Conservation (phyloP, 495 filamentous ascomycete genomes). For the Aspergillus ostianus region DNA sequence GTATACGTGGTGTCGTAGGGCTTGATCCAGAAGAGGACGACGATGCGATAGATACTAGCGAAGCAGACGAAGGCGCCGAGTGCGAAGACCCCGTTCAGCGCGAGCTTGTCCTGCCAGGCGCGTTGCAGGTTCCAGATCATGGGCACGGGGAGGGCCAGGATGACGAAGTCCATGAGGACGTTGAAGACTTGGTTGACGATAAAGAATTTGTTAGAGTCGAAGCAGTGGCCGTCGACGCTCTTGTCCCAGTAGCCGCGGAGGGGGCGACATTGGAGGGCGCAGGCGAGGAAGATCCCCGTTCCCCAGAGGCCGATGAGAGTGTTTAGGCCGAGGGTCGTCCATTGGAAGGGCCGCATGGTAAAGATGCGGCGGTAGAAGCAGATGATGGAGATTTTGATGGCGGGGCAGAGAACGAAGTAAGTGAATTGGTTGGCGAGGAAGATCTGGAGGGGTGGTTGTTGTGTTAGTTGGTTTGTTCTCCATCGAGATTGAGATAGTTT, state of each 20-base stretch:
- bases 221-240: constrained; percentile 33
- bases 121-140: constrained; percentile 48
- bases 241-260: constrained; percentile 42
- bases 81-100: constrained; percentile 47
- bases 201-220: constrained; percentile 37
- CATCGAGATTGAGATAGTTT: not conserved
- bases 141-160: constrained; percentile 39
- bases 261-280: constrained; percentile 43
- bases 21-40: constrained; percentile 56
- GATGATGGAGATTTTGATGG: constrained; percentile 46
- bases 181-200: constrained; percentile 47
- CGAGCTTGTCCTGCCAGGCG: constrained; percentile 43
- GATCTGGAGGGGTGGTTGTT: constrained; percentile 27
- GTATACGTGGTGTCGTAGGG: constrained; percentile 45
- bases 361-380: constrained; percentile 50
- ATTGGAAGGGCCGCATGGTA: constrained; percentile 37
- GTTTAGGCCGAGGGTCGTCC: constrained; percentile 29
- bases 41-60: constrained; percentile 50
- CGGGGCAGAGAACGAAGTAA: constrained; percentile 41
- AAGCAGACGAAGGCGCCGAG: constrained; percentile 50
- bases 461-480: not conserved
- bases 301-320: constrained; percentile 37
- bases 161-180: constrained; percentile 43
- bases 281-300: constrained; percentile 36
- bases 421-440: constrained; percentile 47